Evolutionary conservation across 176 grass and related monocot species (phyloP).

Genomic region (Oryza nivara): DNA sequence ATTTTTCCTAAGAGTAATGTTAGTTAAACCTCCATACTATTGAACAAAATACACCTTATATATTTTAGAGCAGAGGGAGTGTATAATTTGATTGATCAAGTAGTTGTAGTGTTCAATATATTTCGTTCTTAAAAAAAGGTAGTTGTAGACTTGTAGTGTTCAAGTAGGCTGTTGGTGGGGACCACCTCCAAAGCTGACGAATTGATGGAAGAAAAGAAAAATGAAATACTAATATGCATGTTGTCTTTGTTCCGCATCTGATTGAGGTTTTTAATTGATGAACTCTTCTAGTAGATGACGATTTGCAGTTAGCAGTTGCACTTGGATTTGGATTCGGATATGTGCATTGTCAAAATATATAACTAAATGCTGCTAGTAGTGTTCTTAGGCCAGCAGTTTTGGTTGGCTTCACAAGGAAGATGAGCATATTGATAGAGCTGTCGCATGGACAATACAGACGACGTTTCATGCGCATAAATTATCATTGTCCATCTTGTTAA

Average conservation of each 20-base stretch:
- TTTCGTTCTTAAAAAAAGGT: too few species aligned
- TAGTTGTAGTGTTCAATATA: neutral
- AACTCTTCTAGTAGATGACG: slow-evolving; percentile 15
- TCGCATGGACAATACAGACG: neutral
- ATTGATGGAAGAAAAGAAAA: neutral
- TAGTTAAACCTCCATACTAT: too few species aligned
- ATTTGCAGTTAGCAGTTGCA: slow-evolving; percentile 22
- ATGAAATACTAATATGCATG: neutral
- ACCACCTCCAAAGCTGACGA: neutral
- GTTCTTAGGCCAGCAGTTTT: slow-evolving; percentile 6
- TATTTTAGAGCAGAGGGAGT: too few species aligned
- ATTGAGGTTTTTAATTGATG: neutral
- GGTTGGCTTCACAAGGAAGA: slow-evolving; percentile 7
- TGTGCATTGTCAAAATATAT: neutral
- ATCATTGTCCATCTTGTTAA: neutral
- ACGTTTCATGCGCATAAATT: neutral
- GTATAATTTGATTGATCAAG: neutral
- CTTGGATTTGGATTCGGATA: neutral
- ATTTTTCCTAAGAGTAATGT: too few species aligned
- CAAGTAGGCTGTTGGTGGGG: neutral
- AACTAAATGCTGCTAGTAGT: neutral
- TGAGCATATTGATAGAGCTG: neutral
- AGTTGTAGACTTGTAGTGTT: neutral
- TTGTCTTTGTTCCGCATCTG: neutral
- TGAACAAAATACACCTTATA: too few species aligned